Conservation (phyloP, 352 stramenopile species). For the Globisporangium middletonii region DNA sequence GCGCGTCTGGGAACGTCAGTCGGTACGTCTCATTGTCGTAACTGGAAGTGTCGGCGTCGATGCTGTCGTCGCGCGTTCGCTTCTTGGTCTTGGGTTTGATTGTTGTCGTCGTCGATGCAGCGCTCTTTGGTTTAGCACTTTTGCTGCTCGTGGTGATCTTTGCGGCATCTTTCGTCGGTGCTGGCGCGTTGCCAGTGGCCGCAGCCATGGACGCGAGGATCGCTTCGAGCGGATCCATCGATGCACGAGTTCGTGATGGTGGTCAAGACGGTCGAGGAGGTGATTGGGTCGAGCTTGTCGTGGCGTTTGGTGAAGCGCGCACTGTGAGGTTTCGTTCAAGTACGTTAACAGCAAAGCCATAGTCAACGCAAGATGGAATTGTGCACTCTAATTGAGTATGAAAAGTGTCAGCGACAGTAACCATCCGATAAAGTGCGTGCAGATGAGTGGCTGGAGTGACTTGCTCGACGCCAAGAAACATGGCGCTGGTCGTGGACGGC, state of each 20-base stretch:
- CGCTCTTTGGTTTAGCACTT: neutral
- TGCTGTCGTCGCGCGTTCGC: constrained; percentile 17
- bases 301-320: neutral
- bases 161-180: neutral
- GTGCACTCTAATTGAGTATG: neutral
- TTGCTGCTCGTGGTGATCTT: constrained; percentile 1
- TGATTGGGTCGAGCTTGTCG: neutral
- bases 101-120: too few species aligned
- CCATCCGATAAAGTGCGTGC: too few species aligned
- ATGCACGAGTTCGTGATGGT: neutral
- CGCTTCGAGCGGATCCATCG: constrained; percentile 51
- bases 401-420: too few species aligned
- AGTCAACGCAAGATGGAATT: too few species aligned
- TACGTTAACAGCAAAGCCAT: too few species aligned
- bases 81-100: constrained; percentile 21
- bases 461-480: too few species aligned
- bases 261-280: neutral
- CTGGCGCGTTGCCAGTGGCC: constrained; percentile 58
- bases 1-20: constrained; percentile 1
- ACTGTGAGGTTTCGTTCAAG: neutral
- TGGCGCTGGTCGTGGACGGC: neutral
- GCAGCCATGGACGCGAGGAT: constrained; percentile 79
- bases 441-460: too few species aligned
- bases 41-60: constrained; percentile 5
- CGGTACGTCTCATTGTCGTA: neutral